Evolutionary conservation across 495 filamentous ascomycete genomes (phyloP), one percentile per base, ranked within the genome.

Genomic region (Copromyces sp.): DNA sequence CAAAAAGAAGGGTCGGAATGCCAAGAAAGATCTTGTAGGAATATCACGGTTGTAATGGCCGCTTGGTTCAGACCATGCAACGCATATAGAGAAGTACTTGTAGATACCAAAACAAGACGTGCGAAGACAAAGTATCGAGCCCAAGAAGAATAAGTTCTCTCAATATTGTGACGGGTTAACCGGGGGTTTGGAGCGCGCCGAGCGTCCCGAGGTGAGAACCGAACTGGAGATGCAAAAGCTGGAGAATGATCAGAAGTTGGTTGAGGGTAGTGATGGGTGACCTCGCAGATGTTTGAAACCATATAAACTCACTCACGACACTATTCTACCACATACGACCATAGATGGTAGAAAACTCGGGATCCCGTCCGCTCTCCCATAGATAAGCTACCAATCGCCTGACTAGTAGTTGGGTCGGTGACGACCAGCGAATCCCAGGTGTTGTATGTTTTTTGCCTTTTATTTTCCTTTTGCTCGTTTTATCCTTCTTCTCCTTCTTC

Each of bases 311-410:
- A 37, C 5, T 1, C 35, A 3, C 5, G 0, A 37, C 0, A 2
- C 1, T 24, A 37, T 5, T 37, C 2, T 1, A 37, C 0, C 2
- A 37, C 2, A 37, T 37, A 37, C 35, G 35, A 37, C 35, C 5
- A 37, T 37, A 37, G 35, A 37, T 37, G 35, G 35, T 37, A 37
- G 83, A 84, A 74, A 80, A 80, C 74, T 81, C 82, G 83, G 83
- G 80, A 82, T 83, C 83, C 84, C 83, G 83, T 86, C 83, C 82
- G 83, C 81, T 85, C 83, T 82, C 81, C 82, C 83, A 79, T 84
- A 81, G 81, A 81, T 76, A 82, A 82, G 77, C 79, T 37, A 37
- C 35, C 5, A 37, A 37, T 37, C 24, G 24, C 24, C 1, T 24
- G 78, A 79, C 77, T 78, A 82, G 77, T 80, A 81, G 73, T 77